Base-by-base conservation (phyloP, 495 filamentous ascomycete species). In the Lasiosphaeris hirsuta region DNA sequence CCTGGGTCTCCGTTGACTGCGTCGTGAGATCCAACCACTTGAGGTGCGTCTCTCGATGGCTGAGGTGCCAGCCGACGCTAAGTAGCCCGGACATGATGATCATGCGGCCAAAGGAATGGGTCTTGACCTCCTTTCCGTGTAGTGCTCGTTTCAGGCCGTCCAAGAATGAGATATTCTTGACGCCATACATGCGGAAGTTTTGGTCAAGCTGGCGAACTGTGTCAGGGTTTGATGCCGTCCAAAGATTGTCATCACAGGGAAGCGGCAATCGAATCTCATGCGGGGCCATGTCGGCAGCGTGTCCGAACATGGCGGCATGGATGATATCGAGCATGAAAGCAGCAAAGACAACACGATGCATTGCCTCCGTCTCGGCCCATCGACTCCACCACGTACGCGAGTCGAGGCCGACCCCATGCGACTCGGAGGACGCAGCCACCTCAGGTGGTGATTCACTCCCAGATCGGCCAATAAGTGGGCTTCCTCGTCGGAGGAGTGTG, bases 231-330 rank as follows among this genome's bases (percentile, higher is more conserved):
- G 88, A 90, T 11, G 93, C 94, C 7, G 89, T 89, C 94, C 94
- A 98, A 14, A 97, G 74, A 8, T 89, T 86, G 67, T 97, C 93
- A 64, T 97, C 94, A 64, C 93, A 97, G 14, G 94, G 94, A 1
- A 98, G 77, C 0, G 93, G 90, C n/a, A 97, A 76, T 13, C 90
- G 85, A 68, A 98, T 89, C 72, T 98, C 94, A 70, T 96, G 91
- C 3, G 94, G 91, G 3, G 93, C 91, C 92, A 97, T 96, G 47
- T 93, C 91, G 2, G 92, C 92, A 1, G 90, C 88, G 69, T 98
- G 94, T 0, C 94, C 94, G 63, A 97, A 98, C 89, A 98, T 96
- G 14, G 90, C 96, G 9, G 93, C 92, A 68, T 98, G 94, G 10
- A 90, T 89, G 8, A 92, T 90, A 67, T 98, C 94, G 61, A 96